phyloP scores from a whole-genome alignment of 495 filamentous ascomycete genomes.

The Astrothelium macrocarpum region DNA sequence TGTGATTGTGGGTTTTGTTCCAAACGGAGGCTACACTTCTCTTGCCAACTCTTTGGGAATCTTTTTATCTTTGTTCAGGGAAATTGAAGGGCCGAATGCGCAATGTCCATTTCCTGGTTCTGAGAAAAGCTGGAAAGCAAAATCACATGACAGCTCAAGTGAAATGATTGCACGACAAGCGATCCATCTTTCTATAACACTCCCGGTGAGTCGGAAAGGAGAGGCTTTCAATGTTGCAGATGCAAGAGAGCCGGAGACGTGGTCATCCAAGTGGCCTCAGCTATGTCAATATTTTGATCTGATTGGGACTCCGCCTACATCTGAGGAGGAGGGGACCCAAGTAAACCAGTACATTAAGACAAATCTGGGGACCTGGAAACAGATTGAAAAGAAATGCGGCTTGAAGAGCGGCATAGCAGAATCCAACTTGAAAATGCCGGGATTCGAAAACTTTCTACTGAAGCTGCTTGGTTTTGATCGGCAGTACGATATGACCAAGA shows the following conservation, averaged over 20 bases:
- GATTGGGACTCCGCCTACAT: constrained; percentile 18
- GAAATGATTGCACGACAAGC: constrained; percentile 31
- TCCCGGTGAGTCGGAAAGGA: constrained; percentile 15
- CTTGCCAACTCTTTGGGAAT: constrained; percentile 25
- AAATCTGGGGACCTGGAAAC: constrained; percentile 23
- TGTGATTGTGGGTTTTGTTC: constrained; percentile 32
- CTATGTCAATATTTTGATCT: constrained; percentile 28
- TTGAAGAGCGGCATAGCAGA: constrained; percentile 28
- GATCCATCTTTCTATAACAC: constrained; percentile 21
- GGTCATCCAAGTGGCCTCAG: constrained; percentile 26
- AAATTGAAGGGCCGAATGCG: constrained; percentile 23
- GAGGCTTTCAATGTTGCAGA: constrained; percentile 30
- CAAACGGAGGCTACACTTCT: constrained; percentile 28
- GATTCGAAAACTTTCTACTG: constrained; percentile 29
- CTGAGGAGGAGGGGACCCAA: constrained; percentile 10
- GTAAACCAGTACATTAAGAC: constrained; percentile 26
- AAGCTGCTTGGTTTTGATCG: constrained; percentile 31
- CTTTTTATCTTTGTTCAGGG: constrained; percentile 21
- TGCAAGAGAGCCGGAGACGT: constrained; percentile 20
- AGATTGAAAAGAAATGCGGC: constrained; percentile 24
- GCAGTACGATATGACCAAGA: constrained; percentile 30
- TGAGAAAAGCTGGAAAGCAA: constrained; percentile 23
- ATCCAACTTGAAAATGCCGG: constrained; percentile 20
- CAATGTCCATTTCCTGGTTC: constrained; percentile 26
- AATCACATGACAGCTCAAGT: constrained; percentile 21